Conservation (phyloP, 1,284 basidiomycete species). For the Ganoderma meredithae region DNA sequence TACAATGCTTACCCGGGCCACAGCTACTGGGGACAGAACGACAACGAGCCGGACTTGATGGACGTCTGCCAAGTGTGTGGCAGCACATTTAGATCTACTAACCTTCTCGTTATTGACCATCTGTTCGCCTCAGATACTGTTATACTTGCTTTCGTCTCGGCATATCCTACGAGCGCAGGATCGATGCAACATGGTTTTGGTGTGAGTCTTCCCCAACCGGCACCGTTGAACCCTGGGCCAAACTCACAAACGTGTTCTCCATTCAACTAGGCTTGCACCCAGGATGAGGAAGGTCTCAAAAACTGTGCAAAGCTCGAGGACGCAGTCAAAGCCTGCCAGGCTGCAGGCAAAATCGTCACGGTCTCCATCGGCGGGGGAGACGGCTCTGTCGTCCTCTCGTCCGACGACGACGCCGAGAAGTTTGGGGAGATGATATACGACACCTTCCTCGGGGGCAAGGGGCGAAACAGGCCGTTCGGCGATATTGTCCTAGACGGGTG, state of each 20-base stretch:
- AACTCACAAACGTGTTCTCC: background rate
- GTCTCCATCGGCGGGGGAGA: constrained; percentile 69
- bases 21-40: constrained; percentile 22
- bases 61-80: background rate
- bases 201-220: constrained; percentile 54
- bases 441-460: constrained; percentile 66
- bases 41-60: constrained; percentile 1
- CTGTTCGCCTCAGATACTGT: constrained; percentile 46
- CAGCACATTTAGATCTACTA: background rate
- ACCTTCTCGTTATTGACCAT: background rate
- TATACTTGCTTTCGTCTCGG: background rate
- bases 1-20: background rate
- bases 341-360: constrained; percentile 71
- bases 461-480: constrained; percentile 65
- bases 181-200: constrained; percentile 51
- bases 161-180: constrained; percentile 21
- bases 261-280: background rate
- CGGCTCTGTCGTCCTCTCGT: constrained; percentile 57
- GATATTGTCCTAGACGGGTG: constrained; percentile 70
- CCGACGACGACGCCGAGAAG: constrained; percentile 54
- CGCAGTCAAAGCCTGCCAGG: constrained; percentile 67
- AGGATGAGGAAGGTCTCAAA: background rate
- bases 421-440: constrained; percentile 72
- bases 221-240: background rate
- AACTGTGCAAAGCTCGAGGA: constrained; percentile 44